phyloP scores from a whole-genome alignment of 2,329 filamentous ascomycete species.

The Fusarium neocosmosporiellum region DNA sequence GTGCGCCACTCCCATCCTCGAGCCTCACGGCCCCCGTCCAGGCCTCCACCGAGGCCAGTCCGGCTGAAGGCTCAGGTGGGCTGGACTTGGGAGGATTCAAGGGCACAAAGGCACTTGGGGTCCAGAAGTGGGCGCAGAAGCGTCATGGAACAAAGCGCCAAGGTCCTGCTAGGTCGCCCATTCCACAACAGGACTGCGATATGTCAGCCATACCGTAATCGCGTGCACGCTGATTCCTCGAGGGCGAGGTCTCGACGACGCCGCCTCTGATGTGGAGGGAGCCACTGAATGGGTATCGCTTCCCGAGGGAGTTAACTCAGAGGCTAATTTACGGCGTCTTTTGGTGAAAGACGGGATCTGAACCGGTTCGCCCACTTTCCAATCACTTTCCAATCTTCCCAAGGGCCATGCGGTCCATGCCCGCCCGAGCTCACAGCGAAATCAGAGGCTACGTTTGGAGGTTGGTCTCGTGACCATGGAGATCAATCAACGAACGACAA shows the following conservation, averaged over 20 bases:
- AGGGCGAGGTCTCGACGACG: conserved; percentile 3
- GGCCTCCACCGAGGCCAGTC: conserved; percentile 4
- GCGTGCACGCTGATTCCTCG: conserved; percentile 33
- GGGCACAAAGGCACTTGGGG: neutral
- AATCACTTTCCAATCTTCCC: neutral
- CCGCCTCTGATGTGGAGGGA: conserved; percentile 22
- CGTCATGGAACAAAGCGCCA: conserved; percentile 35
- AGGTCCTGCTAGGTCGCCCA: conserved; percentile 13
- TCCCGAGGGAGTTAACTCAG: conserved; percentile 12
- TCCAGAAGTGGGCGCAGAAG: conserved; percentile 27
- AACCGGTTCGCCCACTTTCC: neutral
- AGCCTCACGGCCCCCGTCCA: neutral
- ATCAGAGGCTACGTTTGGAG: neutral
- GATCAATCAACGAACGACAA: neutral
- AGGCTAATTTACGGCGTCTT: neutral
- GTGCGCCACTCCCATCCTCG: neutral
- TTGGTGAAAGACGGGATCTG: neutral
- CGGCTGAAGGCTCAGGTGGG: conserved; percentile 17
- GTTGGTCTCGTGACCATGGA: conserved; percentile 19
- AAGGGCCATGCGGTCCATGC: neutral
- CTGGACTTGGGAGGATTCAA: conserved; percentile 5
- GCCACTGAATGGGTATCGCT: conserved; percentile 7
- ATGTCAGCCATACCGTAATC: conserved; percentile 37
- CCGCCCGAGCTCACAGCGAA: neutral
- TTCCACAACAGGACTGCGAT: conserved; percentile 33